A percentile compares a stretch with the other conserved stretches of the same genome.
These are phyloP conservation scores for Paramecium octaurelia DNA, from an alignment of 73 alveolate genomes.

Conservation along the genomic window DNA sequence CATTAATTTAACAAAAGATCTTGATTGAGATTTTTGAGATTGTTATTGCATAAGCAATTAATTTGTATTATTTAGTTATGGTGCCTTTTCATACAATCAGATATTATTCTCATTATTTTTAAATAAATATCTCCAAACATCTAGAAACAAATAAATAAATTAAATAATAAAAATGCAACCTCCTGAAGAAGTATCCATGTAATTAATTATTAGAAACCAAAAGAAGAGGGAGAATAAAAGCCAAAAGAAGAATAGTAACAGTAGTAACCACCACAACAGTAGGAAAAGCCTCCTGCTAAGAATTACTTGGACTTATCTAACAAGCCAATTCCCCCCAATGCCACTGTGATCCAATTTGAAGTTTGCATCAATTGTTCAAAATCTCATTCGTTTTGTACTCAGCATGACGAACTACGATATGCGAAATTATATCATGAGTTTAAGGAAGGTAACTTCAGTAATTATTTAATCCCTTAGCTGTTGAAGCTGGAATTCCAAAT, in stretches of 20 bases:
- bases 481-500: slow-evolving; percentile 36
- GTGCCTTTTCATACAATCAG: not conserved
- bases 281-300: slow-evolving; percentile 17
- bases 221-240: not conserved
- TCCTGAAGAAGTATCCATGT: not conserved
- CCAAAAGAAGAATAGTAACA: not conserved
- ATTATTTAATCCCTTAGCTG: not conserved
- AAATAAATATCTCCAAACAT: not conserved
- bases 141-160: not conserved
- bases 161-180: slow-evolving; percentile 23
- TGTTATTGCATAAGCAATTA: too few species aligned
- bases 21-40: too few species aligned
- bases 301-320: not conserved
- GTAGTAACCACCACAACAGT: not conserved
- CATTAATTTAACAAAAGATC: too few species aligned
- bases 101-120: not conserved
- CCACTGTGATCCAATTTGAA: slow-evolving; percentile 33
- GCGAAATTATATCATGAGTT: slow-evolving; percentile 34
- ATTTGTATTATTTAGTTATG: too few species aligned
- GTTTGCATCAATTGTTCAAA: slow-evolving; percentile 20
- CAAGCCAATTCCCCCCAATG: not conserved
- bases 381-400: not conserved
- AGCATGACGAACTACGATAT: slow-evolving; percentile 17
- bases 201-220: not conserved
- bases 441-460: not conserved